Evolutionary conservation across 2,329 filamentous ascomycete genomes (phyloP), one percentile per base, ranked within the genome.

Genomic region (Neopestalotiopsis rosae): DNA sequence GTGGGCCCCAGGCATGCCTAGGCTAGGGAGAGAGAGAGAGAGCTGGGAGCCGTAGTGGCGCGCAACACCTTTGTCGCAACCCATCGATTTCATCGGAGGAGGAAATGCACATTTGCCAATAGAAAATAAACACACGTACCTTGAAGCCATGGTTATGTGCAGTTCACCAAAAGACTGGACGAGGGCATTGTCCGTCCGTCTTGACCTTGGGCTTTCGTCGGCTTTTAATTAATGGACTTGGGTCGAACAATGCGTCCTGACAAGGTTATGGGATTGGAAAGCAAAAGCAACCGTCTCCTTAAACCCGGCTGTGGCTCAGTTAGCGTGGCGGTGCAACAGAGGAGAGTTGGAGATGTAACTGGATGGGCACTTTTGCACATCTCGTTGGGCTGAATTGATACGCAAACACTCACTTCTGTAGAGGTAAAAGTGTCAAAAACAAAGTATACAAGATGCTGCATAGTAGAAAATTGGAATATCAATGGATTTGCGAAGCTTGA

Each of bases 81-180:
- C n/a, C 13, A 24, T 28, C 30, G 24, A n/a, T 52, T 52, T 7
- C 45, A 9, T 52, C 45, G 7, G n/a, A n/a, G 10, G 4, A n/a
- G 10, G 45, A 59, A 34, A 10, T 30, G 42, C 62, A 20, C 62
- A 5, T 17, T 12, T 30, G 14, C n/a, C n/a, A 34, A 24, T 17
- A 61, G 28, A 38, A 40, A 62, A n/a, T 3, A 34, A 32, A 12
- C 24, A 61, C 24, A 69, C 71, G 71, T 68, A 76, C 75, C 74
- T 76, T 68, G 75, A 76, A 63, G 74, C 71, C 75, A 76, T 76
- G 57, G 56, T 74, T 30, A 61, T 61, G 28, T 61, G 69, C 61
- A 68, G 61, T 65, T 72, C 66, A 61, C 38, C 24, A 52, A 58
- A 56, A 24, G 63, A 66, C 68, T 66, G 63, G 65, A 52, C 32